phyloP scores from a whole-genome alignment of 2,329 filamentous ascomycete species.

The Exserohilum rostratum region DNA sequence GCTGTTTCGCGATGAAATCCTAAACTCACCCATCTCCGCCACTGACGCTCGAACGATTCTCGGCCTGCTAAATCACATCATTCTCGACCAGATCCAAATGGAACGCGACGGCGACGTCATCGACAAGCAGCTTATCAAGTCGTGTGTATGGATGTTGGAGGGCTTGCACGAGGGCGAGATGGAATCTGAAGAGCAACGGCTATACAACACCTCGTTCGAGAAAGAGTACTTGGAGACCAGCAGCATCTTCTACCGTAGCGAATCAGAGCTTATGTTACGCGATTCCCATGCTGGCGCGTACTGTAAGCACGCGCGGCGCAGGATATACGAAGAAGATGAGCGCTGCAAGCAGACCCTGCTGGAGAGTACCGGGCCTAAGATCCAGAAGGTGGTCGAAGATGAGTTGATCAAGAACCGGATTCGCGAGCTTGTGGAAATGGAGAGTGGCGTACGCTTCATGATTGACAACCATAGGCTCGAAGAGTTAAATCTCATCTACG shows the following conservation, averaged over 20 bases:
- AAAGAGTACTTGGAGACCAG: constrained; percentile 75
- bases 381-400: constrained; percentile 77
- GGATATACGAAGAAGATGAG: constrained; percentile 80
- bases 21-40: constrained; percentile 63
- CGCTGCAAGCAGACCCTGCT: constrained; percentile 85
- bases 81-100: constrained; percentile 90
- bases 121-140: constrained; percentile 79
- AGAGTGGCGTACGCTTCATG: constrained; percentile 88
- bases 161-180: constrained; percentile 80
- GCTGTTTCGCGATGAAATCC: constrained; percentile 84
- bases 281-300: constrained; percentile 83
- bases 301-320: constrained; percentile 74
- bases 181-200: constrained; percentile 76
- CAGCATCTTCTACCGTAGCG: constrained; percentile 72
- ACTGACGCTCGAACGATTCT: constrained; percentile 63
- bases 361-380: constrained; percentile 71
- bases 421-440: constrained; percentile 80
- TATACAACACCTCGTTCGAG: constrained; percentile 87
- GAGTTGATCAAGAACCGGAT: constrained; percentile 81
- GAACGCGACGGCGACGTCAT: constrained; percentile 90
- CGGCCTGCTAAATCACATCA: constrained; percentile 77
- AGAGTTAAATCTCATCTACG: constrained; percentile 81
- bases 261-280: constrained; percentile 75
- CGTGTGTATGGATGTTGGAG: constrained; percentile 88
- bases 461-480: constrained; percentile 84